Base-by-base conservation (phyloP, 2,329 filamentous ascomycete species). In the Amphichorda felina region DNA sequence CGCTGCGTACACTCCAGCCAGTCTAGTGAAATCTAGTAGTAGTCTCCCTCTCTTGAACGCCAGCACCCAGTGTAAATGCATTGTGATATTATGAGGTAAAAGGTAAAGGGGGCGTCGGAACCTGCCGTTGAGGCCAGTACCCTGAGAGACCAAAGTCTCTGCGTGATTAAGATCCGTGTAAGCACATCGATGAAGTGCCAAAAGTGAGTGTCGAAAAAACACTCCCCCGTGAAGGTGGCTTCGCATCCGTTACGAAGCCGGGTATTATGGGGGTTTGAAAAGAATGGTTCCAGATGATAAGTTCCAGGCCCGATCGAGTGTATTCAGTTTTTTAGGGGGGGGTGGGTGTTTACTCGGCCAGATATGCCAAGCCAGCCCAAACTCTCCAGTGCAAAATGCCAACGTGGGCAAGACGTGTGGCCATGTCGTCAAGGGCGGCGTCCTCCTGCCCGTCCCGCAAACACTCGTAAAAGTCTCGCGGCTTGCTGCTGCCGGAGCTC, bases 331-430 rank as follows among this genome's bases (percentile, higher is more conserved):
- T n/a, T n/a, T n/a, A n/a, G n/a, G n/a, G n/a, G n/a, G n/a, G n/a
- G n/a, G n/a, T 29, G n/a, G 10, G 26, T 29, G n/a, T 15, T 17
- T 54, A 33, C 48, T 83, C 81, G 54, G 95, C 84, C 49, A 95
- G 96, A 51, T 94, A 94, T 10, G 82, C 75, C 36, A 94, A 64
- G 2, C 75, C 73, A 2, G 74, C 72, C 86, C 88, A 96, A 3
- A 94, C 81, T 33, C 84, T 73, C 87, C 88, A 95, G 57, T 95
- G 87, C 17, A 96, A 61, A 5, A 91, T 69, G 11, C 83, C 77
- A 30, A 95, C 75, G 50, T 95, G 89, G 5, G 85, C 80, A 34
- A 94, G 68, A 31, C 84, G 76, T 30, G 78, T 80, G 1, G 84
- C 76, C 54, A 94, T 74, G 39, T 86, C 79, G 30, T 70, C 66